Base-by-base conservation (phyloP, 768 basidiomycete species). In the Chalciporus chontae region DNA sequence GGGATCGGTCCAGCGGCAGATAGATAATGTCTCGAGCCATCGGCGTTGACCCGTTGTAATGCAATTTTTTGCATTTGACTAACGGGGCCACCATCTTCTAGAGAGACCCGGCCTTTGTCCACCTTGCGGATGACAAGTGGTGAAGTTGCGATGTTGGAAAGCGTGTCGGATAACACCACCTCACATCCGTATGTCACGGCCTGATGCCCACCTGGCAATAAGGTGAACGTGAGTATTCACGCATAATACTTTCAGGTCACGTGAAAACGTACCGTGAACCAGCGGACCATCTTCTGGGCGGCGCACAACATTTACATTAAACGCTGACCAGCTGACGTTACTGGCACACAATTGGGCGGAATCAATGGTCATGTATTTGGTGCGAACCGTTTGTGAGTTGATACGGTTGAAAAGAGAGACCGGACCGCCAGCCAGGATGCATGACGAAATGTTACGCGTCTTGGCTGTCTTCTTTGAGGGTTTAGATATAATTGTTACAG, bases 11-110 rank as follows among this genome's bases (percentile, higher is more conserved):
- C 89, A 4, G 91, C 90, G 23, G 93, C 93, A 40, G 88, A 90
- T 45, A 96, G 69, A 66, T 94, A 96, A 70, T 89, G 89, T 62
- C 91, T 76, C 34, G 87, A 80, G 34, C 90, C 91, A 70, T 85
- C 90, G 51, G 80, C 74, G 61, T 90, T 87, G 47, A 90, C 81
- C 47, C 90, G 78, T 62, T 93, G 87, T 38, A 97, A 73, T 2
- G 93, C 94, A 53, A 97, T 89, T 73, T 94, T 92, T 72, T 97
- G 94, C 84, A 97, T 91, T 68, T 95, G 93, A 61, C 90, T 93
- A 54, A 97, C 89, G 37, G 92, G 94, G 5, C 92, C 90, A 17
- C 88, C 89, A 62, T 93, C 87, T 57, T 93, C 90, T n/a, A 78
- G 72, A n/a, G 83, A 81, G 32, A 94, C 87, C 51, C 84, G 77